Conservation (phyloP, 768 basidiomycete species). For the Suillus lakei region DNA sequence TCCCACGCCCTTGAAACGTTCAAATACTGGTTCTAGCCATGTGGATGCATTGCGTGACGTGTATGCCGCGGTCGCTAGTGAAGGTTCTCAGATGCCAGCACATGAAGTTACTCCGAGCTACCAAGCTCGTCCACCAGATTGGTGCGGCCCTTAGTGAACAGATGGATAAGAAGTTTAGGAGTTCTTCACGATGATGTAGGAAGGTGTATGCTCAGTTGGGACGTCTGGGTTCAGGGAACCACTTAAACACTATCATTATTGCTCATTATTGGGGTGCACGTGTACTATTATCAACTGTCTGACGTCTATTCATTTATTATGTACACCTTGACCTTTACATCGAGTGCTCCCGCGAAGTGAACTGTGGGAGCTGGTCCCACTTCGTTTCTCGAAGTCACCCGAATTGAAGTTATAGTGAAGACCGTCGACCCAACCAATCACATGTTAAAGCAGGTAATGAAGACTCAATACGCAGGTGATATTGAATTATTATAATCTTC, state of each 20-base stretch:
- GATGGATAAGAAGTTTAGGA: slow-evolving; percentile 42
- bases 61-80: slow-evolving; percentile 46
- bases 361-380: neutral
- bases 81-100: slow-evolving; percentile 53
- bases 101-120: slow-evolving; percentile 53
- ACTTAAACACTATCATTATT: slow-evolving; percentile 3
- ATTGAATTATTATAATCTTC: neutral
- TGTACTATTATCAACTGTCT: neutral
- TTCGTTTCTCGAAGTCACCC: neutral
- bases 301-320: neutral
- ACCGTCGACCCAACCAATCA: neutral
- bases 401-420: neutral
- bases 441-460: neutral
- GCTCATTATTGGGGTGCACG: neutral
- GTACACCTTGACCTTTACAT: neutral
- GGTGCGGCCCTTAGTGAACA: slow-evolving; percentile 50
- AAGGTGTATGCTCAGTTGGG: neutral
- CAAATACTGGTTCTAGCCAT: slow-evolving; percentile 45
- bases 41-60: slow-evolving; percentile 49
- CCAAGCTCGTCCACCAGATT: slow-evolving; percentile 50
- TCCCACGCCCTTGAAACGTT: slow-evolving; percentile 37
- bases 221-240: neutral
- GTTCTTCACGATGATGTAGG: slow-evolving; percentile 14
- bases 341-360: neutral
- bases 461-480: neutral